Evolutionary conservation across 2,329 filamentous ascomycete species (phyloP), one percentile per base, ranked within the genome.

Genomic region (Fusarium acutatum): DNA sequence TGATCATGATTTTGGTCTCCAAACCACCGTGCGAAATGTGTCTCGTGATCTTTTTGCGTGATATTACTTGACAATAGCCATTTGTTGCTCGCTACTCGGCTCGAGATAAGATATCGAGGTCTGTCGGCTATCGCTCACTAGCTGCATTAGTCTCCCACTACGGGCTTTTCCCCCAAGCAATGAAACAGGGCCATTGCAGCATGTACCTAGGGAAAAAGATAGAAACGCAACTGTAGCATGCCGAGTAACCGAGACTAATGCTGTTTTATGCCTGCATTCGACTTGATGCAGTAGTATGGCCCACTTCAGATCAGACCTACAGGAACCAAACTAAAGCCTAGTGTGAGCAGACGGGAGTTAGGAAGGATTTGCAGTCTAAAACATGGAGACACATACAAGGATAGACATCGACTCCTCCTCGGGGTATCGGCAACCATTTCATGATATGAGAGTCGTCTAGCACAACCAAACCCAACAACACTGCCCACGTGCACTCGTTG

Each of bases 281-380:
- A 28, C 0, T 14, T 3, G 1, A 7, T 18, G 17, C 7, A 28
- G 24, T n/a, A 10, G 34, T 2, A 37, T 28, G 50, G 14, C 20
- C 34, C 34, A 38, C 50, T 53, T 37, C 4, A 2, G 24, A 22
- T 38, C 34, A 37, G 20, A 53, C 34, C 20, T 22, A 7, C 14
- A 5, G 5, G 24, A 5, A 3, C 20, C 7, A 28, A 24, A 6
- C 24, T 5, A 13, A 10, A 13, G 7, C 5, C 34, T 12, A n/a
- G 18, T n/a, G 14, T 17, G 7, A 38, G 4, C 10, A 28, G 11
- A n/a, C 34, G 18, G n/a, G 20, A 47, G 35, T n/a, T 35, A 46
- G n/a, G n/a, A n/a, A 26, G n/a, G 3, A 0, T 17, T 26, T 18
- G 14, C 10, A 5, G 18, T 5, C 5, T 6, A 4, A 26, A 38